Percentiles rank a stretch among this genome's conserved stretches.
phyloP scores from a whole-genome alignment of 805 yeast species.

The Nakazawaea holstii region DNA sequence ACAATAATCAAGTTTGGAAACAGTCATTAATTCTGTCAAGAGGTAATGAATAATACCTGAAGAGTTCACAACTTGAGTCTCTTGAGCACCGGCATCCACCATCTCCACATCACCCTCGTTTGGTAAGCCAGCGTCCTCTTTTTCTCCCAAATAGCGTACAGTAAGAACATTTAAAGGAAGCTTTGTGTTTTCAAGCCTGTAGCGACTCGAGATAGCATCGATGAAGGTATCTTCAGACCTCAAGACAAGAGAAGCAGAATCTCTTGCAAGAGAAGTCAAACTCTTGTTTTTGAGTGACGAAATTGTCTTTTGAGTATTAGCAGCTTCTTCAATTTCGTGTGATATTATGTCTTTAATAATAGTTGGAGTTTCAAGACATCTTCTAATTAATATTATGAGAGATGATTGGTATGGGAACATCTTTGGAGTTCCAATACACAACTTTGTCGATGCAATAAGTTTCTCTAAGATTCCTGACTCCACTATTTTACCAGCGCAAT shows the following conservation, averaged over 20 bases:
- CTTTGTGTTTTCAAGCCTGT: constrained; percentile 12
- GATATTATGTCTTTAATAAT: constrained; percentile 43
- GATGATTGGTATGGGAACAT: constrained; percentile 35
- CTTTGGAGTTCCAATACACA: constrained; percentile 28
- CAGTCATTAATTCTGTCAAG: constrained; percentile 57
- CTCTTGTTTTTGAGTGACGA: constrained; percentile 30
- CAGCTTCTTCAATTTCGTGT: constrained; percentile 43
- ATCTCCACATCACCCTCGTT: constrained; percentile 25
- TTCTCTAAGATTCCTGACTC: constrained; percentile 41
- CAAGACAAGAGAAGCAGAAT: constrained; percentile 40
- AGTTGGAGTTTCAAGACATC: constrained; percentile 61
- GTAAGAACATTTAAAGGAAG: constrained; percentile 2
- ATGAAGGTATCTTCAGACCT: constrained; percentile 25
- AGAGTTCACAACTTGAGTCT: constrained; percentile 8
- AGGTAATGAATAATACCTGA: constrained; percentile 63
- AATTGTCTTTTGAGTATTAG: constrained; percentile 19
- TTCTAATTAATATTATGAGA: constrained; percentile 52
- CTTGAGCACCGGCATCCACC: constrained; percentile 19
- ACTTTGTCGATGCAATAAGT: constrained; percentile 38
- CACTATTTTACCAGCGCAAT: constrained; percentile 33
- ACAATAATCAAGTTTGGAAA: constrained; percentile 21
- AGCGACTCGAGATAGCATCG: constrained; percentile 17
- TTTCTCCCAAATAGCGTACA: constrained; percentile 11
- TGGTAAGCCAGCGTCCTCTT: constrained; percentile 11
- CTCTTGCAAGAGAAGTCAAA: constrained; percentile 40